Evolutionary conservation across 176 grass and related monocot species (phyloP), one percentile per base, ranked within the genome.

Genomic region (Melocanna baccifera): DNA sequence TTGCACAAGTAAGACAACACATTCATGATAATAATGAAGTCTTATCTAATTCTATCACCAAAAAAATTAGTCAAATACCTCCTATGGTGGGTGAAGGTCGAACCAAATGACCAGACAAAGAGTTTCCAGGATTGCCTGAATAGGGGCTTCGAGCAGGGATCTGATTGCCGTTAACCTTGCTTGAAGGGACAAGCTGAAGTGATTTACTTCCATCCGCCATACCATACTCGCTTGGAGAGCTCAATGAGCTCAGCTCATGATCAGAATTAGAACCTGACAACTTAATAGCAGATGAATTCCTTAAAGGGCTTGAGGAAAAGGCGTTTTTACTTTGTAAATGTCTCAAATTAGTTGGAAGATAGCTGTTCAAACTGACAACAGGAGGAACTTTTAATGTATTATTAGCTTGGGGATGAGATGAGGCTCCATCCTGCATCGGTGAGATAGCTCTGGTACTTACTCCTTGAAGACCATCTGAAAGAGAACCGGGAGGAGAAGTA

Each of bases 401-500:
- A 84, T 78, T 86, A 81, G 77, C 74, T 75, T 89, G 77, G 23
- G 73, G 71, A 64, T 89, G 77, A 57, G 68, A 81, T 77, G 79
- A 73, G 22, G 56, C 43, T 72, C 90, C 93, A 83, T 88, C 85
- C 80, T 75, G 84, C 68, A 90, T 82, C 41, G 71, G 71, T 67
- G 90, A 82, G 62, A 70, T 50, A 86, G 74, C 66, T 69, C 66
- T 83, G 77, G 71, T 46, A 79, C 64, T 84, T 78, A 67, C 40
- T 84, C 88, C 93, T 79, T 86, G 88, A 81, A 86, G 67, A 89
- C 71, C 91, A 90, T 68, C 84, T 51, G 88, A 78, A 86, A 88
- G 41, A 88, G 85, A 78, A 62, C 13, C 56, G 23, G 11, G 9
- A 43, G 62, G 47, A 87, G 91, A 89, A 50, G 71, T 62, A 51